Conservation (phyloP, 768 basidiomycete genomes). For the Mrakia hoshinonis region DNA sequence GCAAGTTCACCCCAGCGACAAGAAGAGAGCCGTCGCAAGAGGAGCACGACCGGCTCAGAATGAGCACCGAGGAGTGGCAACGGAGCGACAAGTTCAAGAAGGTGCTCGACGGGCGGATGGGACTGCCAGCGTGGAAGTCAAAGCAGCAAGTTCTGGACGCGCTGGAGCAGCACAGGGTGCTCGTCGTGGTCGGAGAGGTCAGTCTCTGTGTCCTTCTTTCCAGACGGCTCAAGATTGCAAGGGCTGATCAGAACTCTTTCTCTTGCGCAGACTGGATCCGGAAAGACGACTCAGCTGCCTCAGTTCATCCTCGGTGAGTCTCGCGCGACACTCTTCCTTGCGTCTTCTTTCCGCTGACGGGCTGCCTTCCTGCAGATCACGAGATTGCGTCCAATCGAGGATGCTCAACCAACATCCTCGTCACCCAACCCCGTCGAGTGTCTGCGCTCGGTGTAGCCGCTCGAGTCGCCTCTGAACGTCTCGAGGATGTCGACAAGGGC, state of each 20-base stretch:
- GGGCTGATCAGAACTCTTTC: conserved; percentile 7
- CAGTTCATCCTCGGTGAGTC: conserved; percentile 60
- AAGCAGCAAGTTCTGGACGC: conserved; percentile 55
- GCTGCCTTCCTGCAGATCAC: conserved; percentile 46
- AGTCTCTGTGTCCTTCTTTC: conserved; percentile 24
- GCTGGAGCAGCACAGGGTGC: conserved; percentile 55
- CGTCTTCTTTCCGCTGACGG: background rate
- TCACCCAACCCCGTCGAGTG: conserved; percentile 83
- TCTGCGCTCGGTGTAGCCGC: conserved; percentile 81
- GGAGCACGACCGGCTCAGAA: conserved; percentile 36
- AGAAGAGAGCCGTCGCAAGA: conserved; percentile 33
- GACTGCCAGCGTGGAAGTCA: conserved; percentile 67
- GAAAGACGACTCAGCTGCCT: conserved; percentile 91
- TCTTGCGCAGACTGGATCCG: conserved; percentile 52
- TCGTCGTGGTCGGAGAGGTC: conserved; percentile 86
- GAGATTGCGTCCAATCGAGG: conserved; percentile 58
- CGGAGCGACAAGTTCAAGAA: conserved; percentile 49
- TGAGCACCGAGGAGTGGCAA: conserved; percentile 49
- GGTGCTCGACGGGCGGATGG: conserved; percentile 52
- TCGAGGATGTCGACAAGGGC: conserved; percentile 47
- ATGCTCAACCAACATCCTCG: conserved; percentile 60
- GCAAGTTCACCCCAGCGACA: conserved; percentile 28
- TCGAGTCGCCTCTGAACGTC: conserved; percentile 68
- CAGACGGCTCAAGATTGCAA: too few species aligned
- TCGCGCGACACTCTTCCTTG: background rate